Conservation (phyloP, 2,329 filamentous ascomycete genomes). For the Sporothrix variecibatus region DNA sequence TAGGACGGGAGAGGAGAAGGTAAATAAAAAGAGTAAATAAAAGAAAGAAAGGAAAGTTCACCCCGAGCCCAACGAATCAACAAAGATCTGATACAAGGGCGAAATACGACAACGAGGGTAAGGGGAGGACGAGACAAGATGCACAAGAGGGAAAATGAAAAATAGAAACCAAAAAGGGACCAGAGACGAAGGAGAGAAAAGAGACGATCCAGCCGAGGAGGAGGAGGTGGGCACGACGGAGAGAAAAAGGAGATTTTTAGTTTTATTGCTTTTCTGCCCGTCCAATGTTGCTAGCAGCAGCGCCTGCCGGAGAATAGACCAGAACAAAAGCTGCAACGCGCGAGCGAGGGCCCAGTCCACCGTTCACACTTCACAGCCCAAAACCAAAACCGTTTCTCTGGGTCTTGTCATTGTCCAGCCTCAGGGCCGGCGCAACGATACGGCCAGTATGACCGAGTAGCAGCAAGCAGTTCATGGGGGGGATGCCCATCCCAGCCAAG, state of each 20-base stretch:
- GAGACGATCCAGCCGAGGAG: neutral
- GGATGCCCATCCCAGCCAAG: neutral
- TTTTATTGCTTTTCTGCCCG: neutral
- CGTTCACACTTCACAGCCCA: neutral
- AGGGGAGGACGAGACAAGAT: neutral
- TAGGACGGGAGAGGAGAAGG: neutral
- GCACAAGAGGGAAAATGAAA: neutral
- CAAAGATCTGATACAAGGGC: neutral
- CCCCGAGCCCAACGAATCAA: neutral
- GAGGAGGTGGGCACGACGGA: neutral
- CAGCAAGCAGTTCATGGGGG: neutral
- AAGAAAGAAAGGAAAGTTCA: neutral
- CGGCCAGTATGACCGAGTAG: neutral
- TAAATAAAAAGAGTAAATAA: neutral
- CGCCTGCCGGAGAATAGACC: neutral
- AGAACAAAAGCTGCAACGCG: neutral
- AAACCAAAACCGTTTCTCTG: neutral
- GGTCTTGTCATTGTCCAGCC: conserved; percentile 5
- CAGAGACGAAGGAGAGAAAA: neutral
- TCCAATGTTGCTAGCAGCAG: neutral
- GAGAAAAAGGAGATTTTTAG: conserved; percentile 9
- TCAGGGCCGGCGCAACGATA: neutral
- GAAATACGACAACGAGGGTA: neutral
- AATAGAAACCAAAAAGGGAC: neutral
- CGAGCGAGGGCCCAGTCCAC: neutral